Evolutionary conservation across 352 stramenopile species (phyloP).

Genomic region (Globisporangium uncinulatum): DNA sequence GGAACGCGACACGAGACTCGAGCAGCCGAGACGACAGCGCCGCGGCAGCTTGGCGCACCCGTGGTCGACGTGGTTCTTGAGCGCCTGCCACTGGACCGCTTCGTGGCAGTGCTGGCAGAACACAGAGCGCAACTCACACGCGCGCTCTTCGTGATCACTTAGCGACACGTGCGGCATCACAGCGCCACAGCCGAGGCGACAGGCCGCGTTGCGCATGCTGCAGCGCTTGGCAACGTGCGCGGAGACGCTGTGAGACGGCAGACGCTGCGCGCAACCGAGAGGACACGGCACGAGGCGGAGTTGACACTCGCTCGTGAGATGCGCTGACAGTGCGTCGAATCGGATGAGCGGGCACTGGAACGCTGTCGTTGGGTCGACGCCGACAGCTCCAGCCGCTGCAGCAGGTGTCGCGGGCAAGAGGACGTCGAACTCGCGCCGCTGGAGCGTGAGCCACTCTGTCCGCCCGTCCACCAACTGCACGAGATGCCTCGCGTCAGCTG

Average conservation of each 20-base stretch:
- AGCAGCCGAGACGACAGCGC: slow-evolving; percentile 48
- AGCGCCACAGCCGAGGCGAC: slow-evolving; percentile 49
- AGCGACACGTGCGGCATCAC: slow-evolving; percentile 42
- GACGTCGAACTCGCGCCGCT: slow-evolving; percentile 38
- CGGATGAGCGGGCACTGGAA: slow-evolving; percentile 26
- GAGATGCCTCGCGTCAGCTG: slow-evolving; percentile 26
- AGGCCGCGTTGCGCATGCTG: slow-evolving; percentile 49
- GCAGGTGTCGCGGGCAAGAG: slow-evolving; percentile 2
- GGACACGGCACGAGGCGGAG: slow-evolving; percentile 55
- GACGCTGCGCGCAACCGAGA: slow-evolving; percentile 52
- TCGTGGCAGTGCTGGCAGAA: slow-evolving; percentile 55
- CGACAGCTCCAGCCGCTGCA: neutral
- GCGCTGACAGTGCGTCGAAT: slow-evolving; percentile 7
- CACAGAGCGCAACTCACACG: slow-evolving; percentile 35
- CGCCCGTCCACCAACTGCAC: slow-evolving; percentile 51
- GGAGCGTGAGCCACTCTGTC: slow-evolving; percentile 38
- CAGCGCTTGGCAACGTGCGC: slow-evolving; percentile 51
- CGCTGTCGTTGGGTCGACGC: neutral
- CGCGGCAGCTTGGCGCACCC: slow-evolving; percentile 33
- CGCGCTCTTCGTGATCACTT: slow-evolving; percentile 40
- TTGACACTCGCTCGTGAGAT: slow-evolving; percentile 33
- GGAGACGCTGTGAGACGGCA: slow-evolving; percentile 27
- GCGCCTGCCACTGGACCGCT: slow-evolving; percentile 15
- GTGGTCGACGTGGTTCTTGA: slow-evolving; percentile 30
- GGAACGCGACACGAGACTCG: slow-evolving; percentile 15